Percentiles rank a stretch among this genome's conserved stretches.
phyloP scores from a whole-genome alignment of 257 asterid genomes.

The Echites panduratus region DNA sequence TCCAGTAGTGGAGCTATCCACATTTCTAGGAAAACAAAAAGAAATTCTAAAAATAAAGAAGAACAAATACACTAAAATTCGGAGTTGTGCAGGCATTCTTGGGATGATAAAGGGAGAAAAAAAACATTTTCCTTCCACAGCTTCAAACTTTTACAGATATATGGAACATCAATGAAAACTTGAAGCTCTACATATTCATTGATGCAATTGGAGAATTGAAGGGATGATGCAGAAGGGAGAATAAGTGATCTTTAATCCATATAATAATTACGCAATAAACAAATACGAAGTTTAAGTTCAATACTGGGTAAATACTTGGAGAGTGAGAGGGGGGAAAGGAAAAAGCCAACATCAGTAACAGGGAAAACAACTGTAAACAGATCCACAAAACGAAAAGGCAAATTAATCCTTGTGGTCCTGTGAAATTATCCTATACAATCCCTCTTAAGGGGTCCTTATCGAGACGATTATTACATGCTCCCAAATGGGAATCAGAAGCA shows the following conservation, averaged over 20 bases:
- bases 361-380: conserved; percentile 1
- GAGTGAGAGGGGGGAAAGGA: background rate
- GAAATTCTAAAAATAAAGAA: too few species aligned
- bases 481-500: background rate
- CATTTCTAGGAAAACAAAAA: too few species aligned
- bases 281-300: conserved; percentile 24
- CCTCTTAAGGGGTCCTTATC: conserved; percentile 8
- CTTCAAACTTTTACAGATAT: too few species aligned
- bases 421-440: conserved; percentile 16
- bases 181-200: too few species aligned
- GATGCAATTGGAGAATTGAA: too few species aligned
- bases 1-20: conserved; percentile 4
- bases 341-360: background rate
- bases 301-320: background rate
- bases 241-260: too few species aligned
- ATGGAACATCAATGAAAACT: too few species aligned
- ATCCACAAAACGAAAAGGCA: background rate
- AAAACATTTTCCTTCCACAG: too few species aligned
- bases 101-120: too few species aligned
- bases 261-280: background rate
- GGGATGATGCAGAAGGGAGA: too few species aligned
- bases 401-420: conserved; percentile 7
- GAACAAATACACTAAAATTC: too few species aligned
- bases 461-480: background rate
- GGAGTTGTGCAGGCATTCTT: too few species aligned